These are phyloP conservation scores for Scenedesmus sp. DNA, from an alignment of 163 green algal genomes.

Conservation along the genomic window DNA sequence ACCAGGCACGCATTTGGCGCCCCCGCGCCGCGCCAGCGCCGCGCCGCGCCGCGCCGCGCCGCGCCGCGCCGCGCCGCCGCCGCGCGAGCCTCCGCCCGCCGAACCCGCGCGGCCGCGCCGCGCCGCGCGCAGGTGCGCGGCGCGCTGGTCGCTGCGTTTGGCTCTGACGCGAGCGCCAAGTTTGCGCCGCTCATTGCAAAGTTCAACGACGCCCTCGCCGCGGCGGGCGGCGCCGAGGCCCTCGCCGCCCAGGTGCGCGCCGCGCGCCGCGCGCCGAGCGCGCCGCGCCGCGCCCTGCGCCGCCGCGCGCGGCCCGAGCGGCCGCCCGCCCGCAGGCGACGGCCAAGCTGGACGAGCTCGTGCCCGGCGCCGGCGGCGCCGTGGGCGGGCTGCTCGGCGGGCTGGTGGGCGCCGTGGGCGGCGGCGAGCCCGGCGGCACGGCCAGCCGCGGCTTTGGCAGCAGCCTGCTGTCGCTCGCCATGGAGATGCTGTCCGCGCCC, in stretches of 20 bases:
- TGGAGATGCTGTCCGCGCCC: neutral
- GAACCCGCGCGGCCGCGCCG: too few species aligned
- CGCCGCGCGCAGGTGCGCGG: constrained; percentile 46
- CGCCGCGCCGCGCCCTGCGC: too few species aligned
- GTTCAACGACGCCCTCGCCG: neutral
- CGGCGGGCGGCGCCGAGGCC: constrained; percentile 23
- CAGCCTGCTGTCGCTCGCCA: constrained; percentile 7
- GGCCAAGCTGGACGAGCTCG: constrained; percentile 16
- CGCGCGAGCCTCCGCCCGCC: neutral
- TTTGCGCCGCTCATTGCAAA: constrained; percentile 47
- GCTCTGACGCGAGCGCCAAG: constrained; percentile 58
- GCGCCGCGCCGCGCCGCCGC: neutral
- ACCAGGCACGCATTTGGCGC: too few species aligned
- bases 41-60: too few species aligned
- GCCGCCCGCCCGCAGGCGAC: neutral
- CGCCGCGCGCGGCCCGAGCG: too few species aligned
- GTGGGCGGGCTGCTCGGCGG: constrained; percentile 19
- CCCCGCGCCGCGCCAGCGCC: too few species aligned
- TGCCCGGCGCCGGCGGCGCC: constrained; percentile 16
- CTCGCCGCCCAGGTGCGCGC: constrained; percentile 11
- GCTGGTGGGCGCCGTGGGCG: constrained; percentile 1
- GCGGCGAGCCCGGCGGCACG: neutral
- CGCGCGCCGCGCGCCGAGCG: too few species aligned
- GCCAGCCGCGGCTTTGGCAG: constrained; percentile 30
- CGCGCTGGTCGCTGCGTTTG: constrained; percentile 61